phyloP scores from a whole-genome alignment of 345 rosid genomes.

The Schrenkiella parvula region DNA sequence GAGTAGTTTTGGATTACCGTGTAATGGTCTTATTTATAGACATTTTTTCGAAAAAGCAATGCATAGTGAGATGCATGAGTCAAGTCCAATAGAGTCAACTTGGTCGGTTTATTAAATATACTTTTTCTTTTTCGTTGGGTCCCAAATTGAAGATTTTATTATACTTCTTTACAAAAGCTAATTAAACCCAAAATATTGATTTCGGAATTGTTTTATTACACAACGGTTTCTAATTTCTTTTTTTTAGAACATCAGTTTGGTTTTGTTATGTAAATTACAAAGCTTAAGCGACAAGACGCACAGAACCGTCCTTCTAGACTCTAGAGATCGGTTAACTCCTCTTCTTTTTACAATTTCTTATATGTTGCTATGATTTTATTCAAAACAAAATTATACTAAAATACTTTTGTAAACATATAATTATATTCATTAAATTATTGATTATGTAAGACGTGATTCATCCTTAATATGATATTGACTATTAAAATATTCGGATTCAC shows the following conservation, averaged over 20 bases:
- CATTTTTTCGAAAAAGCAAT: not conserved
- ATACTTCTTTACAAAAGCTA: not conserved
- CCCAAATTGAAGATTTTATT: not conserved
- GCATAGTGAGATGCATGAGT: not conserved
- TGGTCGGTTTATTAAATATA: not conserved
- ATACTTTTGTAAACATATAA: too few relatives aligned
- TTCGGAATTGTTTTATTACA: not conserved
- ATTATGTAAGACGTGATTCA: too few relatives aligned
- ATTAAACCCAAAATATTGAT: not conserved
- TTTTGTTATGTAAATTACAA: not conserved
- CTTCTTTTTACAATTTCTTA: too few relatives aligned
- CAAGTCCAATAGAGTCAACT: not conserved
- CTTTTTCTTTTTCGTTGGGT: not conserved
- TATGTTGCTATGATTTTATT: too few relatives aligned
- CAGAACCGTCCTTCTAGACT: not conserved
- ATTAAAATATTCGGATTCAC: not conserved
- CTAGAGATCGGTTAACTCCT: too few relatives aligned
- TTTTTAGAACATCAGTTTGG: too few relatives aligned
- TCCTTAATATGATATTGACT: too few relatives aligned
- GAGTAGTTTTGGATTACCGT: not conserved
- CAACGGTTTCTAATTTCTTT: too few relatives aligned
- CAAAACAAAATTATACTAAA: too few relatives aligned
- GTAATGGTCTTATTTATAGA: constrained; percentile 2
- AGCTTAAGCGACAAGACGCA: not conserved
- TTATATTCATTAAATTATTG: too few relatives aligned